These are phyloP conservation scores for Xylaria acuta DNA, from an alignment of 495 filamentous ascomycete genomes.

Conservation along the genomic window DNA sequence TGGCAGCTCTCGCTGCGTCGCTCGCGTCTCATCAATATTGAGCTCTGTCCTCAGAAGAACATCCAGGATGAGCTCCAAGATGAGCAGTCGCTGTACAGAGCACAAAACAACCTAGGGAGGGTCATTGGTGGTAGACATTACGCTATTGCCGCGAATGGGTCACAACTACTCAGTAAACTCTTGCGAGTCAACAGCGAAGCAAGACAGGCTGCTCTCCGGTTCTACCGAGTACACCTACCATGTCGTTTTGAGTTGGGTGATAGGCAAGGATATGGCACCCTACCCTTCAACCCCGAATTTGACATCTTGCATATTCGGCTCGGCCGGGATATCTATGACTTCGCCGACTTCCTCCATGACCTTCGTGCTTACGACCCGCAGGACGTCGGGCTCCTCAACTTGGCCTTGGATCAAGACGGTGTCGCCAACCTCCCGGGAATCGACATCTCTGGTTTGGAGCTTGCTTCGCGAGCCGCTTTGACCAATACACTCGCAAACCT, in stretches of 20 bases:
- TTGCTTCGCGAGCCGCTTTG: background rate
- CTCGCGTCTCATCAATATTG: background rate
- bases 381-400: conserved; percentile 10
- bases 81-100: background rate
- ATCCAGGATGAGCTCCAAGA: background rate
- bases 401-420: background rate
- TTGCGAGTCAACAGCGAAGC: conserved; percentile 16
- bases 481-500: background rate
- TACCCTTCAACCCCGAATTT: conserved; percentile 16
- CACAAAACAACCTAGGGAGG: background rate
- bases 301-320: background rate
- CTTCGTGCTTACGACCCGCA: conserved; percentile 17
- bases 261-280: background rate
- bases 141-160: background rate
- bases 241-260: background rate
- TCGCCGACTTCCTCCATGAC: conserved; percentile 1
- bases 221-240: conserved; percentile 11
- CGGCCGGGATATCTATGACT: background rate
- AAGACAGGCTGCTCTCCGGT: conserved; percentile 11
- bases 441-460: background rate
- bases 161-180: conserved; percentile 12
- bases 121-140: background rate
- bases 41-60: background rate
- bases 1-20: conserved; percentile 18
- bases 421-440: background rate